Base-by-base conservation (phyloP, 345 rosid species). In the Heritiera fomes region DNA sequence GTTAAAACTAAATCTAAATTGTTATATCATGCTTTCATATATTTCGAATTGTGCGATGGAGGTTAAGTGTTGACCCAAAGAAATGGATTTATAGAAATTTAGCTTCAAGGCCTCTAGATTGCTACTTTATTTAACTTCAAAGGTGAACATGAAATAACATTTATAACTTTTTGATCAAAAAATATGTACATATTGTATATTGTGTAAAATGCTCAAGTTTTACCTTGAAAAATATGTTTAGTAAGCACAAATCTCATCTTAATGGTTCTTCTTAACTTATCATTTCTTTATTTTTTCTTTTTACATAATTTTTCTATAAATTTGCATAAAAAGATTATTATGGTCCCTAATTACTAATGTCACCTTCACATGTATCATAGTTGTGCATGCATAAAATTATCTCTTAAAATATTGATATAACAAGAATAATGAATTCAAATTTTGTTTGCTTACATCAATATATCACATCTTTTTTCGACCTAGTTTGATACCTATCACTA, bases 401-500 rank as follows among this genome's bases (percentile, higher is more conserved):
- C 3, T 1, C 41, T 32, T 32, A 30, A 32, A 13, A 34, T 32
- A 32, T 32, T 34, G 10, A 14, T 34, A 8, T 64, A 34, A 34
- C 34, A 64, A 15, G 5, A 64, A 64, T 15, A 64, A 8, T 8
- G 40, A 8, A 41, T n/a, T 71, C 34, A 50, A 17, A 30, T 6
- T 50, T 52, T 50, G 15, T 32, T 71, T 71, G 66, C 50, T 77
- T 38, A 41, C 38, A 53, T 38, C 78, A 59, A 78, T 28, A 32
- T 71, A 71, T 66, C 70, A 58, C 47, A 49, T 67, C 66, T 40
- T 73, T 73, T 40, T 73, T 10, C 10, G 13, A 18, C 46, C 30
- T 74, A 73, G 13, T 47, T 28, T 69, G 69, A 70, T 14, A 34
- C 62, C 34, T 43, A 75, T 81, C 84, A 41, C 72, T 52, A 23